Conservation (phyloP, 805 yeast genomes). For the Kuraishia molischiana region DNA sequence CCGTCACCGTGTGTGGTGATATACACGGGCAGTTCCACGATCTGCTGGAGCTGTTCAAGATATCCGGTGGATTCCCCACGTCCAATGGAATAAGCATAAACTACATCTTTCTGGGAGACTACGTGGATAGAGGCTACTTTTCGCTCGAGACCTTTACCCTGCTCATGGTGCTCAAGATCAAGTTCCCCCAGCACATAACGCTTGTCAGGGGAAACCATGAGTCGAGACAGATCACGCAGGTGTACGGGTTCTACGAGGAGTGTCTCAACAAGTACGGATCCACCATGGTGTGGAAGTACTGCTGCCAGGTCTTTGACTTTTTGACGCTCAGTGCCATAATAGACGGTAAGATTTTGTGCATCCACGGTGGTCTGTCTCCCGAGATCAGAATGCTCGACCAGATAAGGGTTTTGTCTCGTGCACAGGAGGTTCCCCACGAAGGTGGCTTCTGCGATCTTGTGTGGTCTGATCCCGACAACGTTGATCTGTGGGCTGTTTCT, state of each 20-base stretch:
- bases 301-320: slow-evolving; percentile 94
- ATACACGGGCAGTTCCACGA: slow-evolving; percentile 98
- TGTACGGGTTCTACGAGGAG: slow-evolving; percentile 95
- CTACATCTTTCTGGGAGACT: slow-evolving; percentile 88
- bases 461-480: slow-evolving; percentile 98
- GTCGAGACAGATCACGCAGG: slow-evolving; percentile 96
- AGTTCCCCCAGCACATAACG: slow-evolving; percentile 59
- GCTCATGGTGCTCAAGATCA: slow-evolving; percentile 86
- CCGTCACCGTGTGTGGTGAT: slow-evolving; percentile 95
- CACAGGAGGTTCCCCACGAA: slow-evolving; percentile 98
- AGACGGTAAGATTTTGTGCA: slow-evolving; percentile 90
- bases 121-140: slow-evolving; percentile 97
- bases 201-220: slow-evolving; percentile 97
- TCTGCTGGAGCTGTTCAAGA: slow-evolving; percentile 77
- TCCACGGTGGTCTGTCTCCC: slow-evolving; percentile 96
- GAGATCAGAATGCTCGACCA: slow-evolving; percentile 97
- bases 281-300: slow-evolving; percentile 91
- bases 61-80: slow-evolving; percentile 88
- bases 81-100: slow-evolving; percentile 28
- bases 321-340: slow-evolving; percentile 91
- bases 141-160: slow-evolving; percentile 89
- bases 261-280: slow-evolving; percentile 89
- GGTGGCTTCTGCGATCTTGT: slow-evolving; percentile 97
- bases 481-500: slow-evolving; percentile 95
- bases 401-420: slow-evolving; percentile 86